Base-by-base conservation (phyloP, 2,329 filamentous ascomycete species). In the Talaromyces sp. region DNA sequence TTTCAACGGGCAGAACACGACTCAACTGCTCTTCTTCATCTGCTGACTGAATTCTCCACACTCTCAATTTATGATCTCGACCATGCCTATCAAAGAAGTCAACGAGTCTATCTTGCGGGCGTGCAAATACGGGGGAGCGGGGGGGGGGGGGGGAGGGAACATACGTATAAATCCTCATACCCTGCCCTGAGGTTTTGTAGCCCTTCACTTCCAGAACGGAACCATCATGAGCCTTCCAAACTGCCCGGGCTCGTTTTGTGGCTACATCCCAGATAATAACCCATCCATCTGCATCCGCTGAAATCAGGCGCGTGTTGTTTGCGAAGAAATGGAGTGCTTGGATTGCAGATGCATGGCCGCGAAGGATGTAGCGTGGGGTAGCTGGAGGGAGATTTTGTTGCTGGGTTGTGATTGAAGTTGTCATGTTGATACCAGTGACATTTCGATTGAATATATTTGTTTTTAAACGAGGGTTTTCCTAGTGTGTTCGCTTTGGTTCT, bases 241-340 rank as follows among this genome's bases (percentile, higher is more conserved):
- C 89, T 1, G 88, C 89, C 8, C 85, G 80, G 0, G 93, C 84
- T 35, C 94, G 83, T 78, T 95, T 92, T 53, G 86, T 89, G 25
- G 87, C 82, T 39, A 96, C 77, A 69, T 89, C 87, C 94, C 94
- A 99, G 21, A 91, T 76, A 6, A 96, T 82, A 35, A 96, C 80
- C 81, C 88, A 97, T 60, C 94, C 94, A 41, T 96, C 89, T 8
- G 91, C 89, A 74, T 99, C 94, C 36, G 89, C 93, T 0, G 91
- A 94, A 11, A 90, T 78, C 5, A 99, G 84, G 35, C 89, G 87
- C 59, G 84, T 80, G 70, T 97, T 96, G 40, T 77, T 72, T 55
- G 84, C 81, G 64, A 90, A 79, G 69, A 97, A 93, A 54, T 82
- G 77, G 3, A 92, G 80, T 19, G 85, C 83, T 69, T 97, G 91